These are phyloP conservation scores for Craterostigma plantagineum DNA, from an alignment of 257 asterid species.

Conservation along the genomic window DNA sequence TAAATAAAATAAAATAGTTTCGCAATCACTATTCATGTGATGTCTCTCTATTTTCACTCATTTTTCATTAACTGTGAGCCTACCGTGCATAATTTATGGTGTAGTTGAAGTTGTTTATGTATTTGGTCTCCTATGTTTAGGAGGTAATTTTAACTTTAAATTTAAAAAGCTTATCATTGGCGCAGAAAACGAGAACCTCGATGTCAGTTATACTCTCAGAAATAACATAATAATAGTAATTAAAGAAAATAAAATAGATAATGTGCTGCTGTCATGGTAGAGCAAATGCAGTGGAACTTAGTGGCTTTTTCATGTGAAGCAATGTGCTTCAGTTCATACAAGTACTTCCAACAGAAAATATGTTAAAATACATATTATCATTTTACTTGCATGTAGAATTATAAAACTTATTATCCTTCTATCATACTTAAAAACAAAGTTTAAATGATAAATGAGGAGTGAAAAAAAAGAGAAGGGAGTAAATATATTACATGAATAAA, in stretches of 20 bases:
- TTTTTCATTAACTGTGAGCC: neutral
- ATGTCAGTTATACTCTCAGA: slow-evolving; percentile 9
- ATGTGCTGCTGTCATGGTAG: slow-evolving; percentile 25
- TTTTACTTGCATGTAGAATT: neutral
- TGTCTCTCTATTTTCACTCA: neutral
- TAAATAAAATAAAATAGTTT: too few species aligned
- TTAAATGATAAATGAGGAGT: too few species aligned
- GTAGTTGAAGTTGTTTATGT: too few species aligned
- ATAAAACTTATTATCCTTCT: neutral
- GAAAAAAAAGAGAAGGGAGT: too few species aligned
- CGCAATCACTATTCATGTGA: neutral
- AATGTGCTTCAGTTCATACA: slow-evolving; percentile 16
- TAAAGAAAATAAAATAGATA: too few species aligned
- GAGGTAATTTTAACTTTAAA: slow-evolving; percentile 5
- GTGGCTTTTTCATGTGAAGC: slow-evolving; percentile 27
- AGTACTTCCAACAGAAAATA: too few species aligned
- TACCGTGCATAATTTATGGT: too few species aligned
- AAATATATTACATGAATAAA: too few species aligned
- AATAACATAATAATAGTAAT: too few species aligned
- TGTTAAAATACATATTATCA: too few species aligned
- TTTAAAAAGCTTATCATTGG: slow-evolving; percentile 15
- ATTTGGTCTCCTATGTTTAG: too few species aligned
- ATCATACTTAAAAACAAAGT: neutral
- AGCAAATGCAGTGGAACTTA: slow-evolving; percentile 39
- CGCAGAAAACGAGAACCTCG: slow-evolving; percentile 41